Percentiles rank a stretch among this genome's conserved stretches.
Conservation (phyloP, 2,329 filamentous ascomycete species). For the Colletotrichum siamense region DNA sequence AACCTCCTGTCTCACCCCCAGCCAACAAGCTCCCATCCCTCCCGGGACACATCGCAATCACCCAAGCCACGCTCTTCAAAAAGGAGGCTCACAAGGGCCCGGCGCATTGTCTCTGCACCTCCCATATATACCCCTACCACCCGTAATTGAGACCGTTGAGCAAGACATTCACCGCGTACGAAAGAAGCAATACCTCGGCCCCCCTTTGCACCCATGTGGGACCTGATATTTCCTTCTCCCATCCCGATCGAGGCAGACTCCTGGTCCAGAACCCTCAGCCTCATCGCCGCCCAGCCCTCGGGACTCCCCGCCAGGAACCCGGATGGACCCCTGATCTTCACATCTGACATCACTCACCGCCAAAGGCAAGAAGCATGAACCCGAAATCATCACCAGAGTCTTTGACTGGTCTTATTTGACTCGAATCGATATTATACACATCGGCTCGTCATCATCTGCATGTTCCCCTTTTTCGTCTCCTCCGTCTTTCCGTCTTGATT, state of each 20-base stretch:
- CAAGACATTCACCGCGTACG: neutral
- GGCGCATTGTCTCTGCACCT: neutral
- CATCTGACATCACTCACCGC: neutral
- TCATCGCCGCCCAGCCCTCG: neutral
- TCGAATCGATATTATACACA: slow-evolving; percentile 12
- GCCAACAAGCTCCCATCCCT: neutral
- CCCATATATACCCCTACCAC: neutral
- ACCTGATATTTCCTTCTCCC: neutral
- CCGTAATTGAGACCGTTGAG: neutral
- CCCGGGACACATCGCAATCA: neutral
- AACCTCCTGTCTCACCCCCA: neutral
- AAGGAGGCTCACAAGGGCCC: neutral
- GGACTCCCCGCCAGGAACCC: neutral
- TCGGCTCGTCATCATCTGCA: slow-evolving; percentile 1
- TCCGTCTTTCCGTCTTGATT: neutral
- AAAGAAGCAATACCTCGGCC: neutral
- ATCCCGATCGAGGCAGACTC: neutral
- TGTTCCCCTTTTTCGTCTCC: neutral
- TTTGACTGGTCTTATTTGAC: slow-evolving; percentile 1
- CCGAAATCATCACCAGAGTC: neutral
- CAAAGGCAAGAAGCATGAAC: neutral
- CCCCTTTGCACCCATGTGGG: neutral
- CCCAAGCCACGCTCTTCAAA: neutral
- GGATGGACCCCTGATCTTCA: neutral
- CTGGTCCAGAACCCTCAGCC: neutral